These are phyloP conservation scores for Penicillium coprophilum DNA, from an alignment of 495 filamentous ascomycete species.

Conservation along the genomic window DNA sequence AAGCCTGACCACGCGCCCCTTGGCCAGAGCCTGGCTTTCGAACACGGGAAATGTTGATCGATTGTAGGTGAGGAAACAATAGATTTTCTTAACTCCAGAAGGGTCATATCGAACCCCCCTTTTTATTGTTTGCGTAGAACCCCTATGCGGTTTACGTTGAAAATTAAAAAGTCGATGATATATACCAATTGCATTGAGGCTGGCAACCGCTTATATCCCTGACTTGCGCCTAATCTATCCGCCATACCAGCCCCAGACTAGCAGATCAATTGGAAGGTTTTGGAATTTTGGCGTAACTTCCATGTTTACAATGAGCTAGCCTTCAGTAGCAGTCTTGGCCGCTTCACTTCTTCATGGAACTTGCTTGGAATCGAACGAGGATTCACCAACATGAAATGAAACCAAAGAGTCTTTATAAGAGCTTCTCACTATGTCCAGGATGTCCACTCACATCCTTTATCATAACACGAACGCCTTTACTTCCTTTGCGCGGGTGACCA, in stretches of 20 bases:
- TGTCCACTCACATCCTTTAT: conserved; percentile 5
- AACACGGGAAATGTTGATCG: background rate
- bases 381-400: background rate
- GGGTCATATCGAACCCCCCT: background rate
- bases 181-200: background rate
- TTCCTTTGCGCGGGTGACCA: conserved; percentile 12
- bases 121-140: background rate
- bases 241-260: background rate
- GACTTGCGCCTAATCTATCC: conserved; percentile 1
- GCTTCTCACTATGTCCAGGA: background rate
- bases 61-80: background rate
- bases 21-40: background rate
- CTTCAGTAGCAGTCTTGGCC: background rate
- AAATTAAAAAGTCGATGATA: background rate
- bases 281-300: background rate
- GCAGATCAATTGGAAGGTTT: background rate
- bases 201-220: background rate
- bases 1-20: background rate
- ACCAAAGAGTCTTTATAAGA: background rate
- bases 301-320: background rate
- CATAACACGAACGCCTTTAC: conserved; percentile 15
- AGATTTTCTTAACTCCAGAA: background rate
- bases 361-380: background rate
- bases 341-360: background rate
- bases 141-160: background rate